phyloP scores from a whole-genome alignment of 2,329 filamentous ascomycete species.

The Xylaria hypoxylon region DNA sequence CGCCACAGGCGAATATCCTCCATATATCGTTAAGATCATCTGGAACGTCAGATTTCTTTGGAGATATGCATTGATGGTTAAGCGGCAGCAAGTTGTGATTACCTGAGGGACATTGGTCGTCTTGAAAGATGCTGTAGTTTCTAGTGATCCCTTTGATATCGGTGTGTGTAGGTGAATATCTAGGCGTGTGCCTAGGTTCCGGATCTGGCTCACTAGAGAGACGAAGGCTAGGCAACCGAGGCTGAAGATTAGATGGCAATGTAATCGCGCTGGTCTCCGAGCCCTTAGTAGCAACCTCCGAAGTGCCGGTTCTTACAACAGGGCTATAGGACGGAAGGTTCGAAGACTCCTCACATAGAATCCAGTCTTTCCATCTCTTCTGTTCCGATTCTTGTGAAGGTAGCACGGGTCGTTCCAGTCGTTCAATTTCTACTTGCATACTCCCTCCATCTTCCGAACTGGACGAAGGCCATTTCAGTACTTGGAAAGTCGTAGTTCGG shows the following conservation, averaged over 20 bases:
- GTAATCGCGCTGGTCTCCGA: slow-evolving; percentile 27
- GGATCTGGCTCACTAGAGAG: slow-evolving; percentile 38
- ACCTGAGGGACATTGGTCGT: no score
- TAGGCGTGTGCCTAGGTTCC: not conserved
- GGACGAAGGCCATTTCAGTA: slow-evolving; percentile 46
- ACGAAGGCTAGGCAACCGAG: slow-evolving; percentile 39
- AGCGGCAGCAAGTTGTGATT: not conserved
- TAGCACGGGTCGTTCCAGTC: slow-evolving; percentile 36
- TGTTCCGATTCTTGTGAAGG: slow-evolving; percentile 43
- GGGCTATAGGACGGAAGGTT: slow-evolving; percentile 20
- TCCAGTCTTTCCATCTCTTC: slow-evolving; percentile 42
- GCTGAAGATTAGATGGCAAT: slow-evolving; percentile 45
- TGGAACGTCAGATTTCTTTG: slow-evolving; percentile 8
- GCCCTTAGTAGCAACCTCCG: not conserved
- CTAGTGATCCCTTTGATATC: not conserved
- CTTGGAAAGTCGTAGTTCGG: slow-evolving; percentile 38
- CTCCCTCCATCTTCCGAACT: slow-evolving; percentile 42
- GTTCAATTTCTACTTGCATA: slow-evolving; percentile 47
- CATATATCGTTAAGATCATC: slow-evolving; percentile 43
- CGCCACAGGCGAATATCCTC: slow-evolving; percentile 49
- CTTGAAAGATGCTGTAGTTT: not conserved
- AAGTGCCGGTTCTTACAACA: slow-evolving; percentile 7
- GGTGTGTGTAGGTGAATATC: not conserved
- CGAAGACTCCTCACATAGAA: slow-evolving; percentile 27
- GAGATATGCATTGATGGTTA: slow-evolving; percentile 13